Percentiles rank a stretch among this genome's conserved stretches.
phyloP scores from a whole-genome alignment of 179 eudicot genomes.

The Patellifolia procumbens region DNA sequence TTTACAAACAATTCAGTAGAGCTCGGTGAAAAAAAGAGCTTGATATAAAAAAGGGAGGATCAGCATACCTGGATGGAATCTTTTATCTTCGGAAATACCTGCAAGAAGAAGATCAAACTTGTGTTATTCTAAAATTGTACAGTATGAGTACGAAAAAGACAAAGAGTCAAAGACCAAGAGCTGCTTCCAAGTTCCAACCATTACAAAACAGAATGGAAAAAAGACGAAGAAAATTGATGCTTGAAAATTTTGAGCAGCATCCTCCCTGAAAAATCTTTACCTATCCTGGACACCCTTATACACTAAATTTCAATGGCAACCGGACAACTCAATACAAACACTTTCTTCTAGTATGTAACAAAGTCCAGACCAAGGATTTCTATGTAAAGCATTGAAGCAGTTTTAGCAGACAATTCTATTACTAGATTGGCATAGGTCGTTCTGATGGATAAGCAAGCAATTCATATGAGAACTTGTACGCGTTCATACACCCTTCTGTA shows the following conservation, averaged over 20 bases:
- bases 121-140: neutral
- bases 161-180: neutral
- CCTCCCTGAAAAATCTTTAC: neutral
- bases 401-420: neutral
- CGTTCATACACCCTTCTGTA: neutral
- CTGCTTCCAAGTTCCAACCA: neutral
- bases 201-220: too few species aligned
- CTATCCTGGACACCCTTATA: neutral
- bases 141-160: neutral
- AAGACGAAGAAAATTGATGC: neutral
- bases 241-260: neutral
- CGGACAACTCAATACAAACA: neutral
- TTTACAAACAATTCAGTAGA: neutral
- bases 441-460: neutral
- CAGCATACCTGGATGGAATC: conserved; percentile 79
- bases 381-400: neutral
- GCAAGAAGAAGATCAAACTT: conserved; percentile 36
- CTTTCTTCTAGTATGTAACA: neutral
- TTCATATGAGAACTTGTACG: neutral
- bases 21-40: neutral
- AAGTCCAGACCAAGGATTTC: neutral
- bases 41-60: neutral
- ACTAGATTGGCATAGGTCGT: neutral
- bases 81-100: conserved; percentile 96
- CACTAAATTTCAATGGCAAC: neutral